These are phyloP conservation scores for Clonostachys solani DNA, from an alignment of 2,329 filamentous ascomycete species.

Conservation along the genomic window DNA sequence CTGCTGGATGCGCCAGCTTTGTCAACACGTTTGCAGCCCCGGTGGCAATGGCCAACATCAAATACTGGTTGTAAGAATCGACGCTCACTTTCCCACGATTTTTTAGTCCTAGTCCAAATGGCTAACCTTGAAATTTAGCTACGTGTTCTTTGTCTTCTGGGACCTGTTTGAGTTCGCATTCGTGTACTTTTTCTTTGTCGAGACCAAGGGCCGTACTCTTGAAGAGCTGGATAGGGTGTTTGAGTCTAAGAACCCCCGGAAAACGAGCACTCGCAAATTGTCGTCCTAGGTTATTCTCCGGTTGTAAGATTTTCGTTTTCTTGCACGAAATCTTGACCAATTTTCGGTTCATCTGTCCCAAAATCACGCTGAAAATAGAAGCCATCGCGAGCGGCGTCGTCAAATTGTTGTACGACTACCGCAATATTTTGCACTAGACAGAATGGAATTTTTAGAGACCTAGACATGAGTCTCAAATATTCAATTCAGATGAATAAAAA, in stretches of 20 bases:
- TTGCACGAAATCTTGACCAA: too few relatives aligned
- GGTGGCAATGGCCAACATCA: slow-evolving; percentile 15
- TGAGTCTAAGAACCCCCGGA: slow-evolving; percentile 11
- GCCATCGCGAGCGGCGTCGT: too few relatives aligned
- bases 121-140: slow-evolving; percentile 7
- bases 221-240: slow-evolving; percentile 18
- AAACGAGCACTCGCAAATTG: slow-evolving; percentile 2
- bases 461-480: too few relatives aligned
- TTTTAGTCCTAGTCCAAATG: background rate
- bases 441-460: too few relatives aligned
- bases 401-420: too few relatives aligned
- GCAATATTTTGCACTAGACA: too few relatives aligned
- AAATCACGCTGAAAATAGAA: too few relatives aligned
- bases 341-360: too few relatives aligned
- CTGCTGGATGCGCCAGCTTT: slow-evolving; percentile 27
- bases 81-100: too few relatives aligned
- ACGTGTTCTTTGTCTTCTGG: slow-evolving; percentile 20
- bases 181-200: slow-evolving; percentile 24
- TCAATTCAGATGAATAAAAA: too few relatives aligned
- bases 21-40: slow-evolving; percentile 24
- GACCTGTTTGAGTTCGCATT: background rate
- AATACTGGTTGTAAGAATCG: slow-evolving; percentile 5
- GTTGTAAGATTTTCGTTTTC: too few relatives aligned
- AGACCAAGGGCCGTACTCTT: slow-evolving; percentile 16
- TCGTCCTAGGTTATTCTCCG: too few relatives aligned